A percentile compares a stretch with the other conserved stretches of the same genome.
Evolutionary conservation across 768 basidiomycete genomes (phyloP).

Genomic region (Russula sp.): DNA sequence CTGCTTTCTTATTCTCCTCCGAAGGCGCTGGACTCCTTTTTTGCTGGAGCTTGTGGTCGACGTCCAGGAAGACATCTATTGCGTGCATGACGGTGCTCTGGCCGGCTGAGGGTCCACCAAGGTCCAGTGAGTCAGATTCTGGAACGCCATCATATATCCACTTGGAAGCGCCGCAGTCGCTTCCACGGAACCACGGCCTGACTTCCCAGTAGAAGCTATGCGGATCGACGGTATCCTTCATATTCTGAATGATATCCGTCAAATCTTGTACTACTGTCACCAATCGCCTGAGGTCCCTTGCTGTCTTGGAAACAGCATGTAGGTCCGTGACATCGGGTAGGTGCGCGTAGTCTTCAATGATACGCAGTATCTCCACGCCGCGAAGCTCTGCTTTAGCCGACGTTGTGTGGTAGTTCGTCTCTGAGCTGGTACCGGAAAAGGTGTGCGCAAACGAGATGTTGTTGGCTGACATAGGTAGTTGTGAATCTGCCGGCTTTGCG

Average conservation of each 20-base stretch:
- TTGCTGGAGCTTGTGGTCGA: slow-evolving; percentile 78
- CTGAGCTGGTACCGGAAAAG: slow-evolving; percentile 84
- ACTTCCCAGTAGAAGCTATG: slow-evolving; percentile 84
- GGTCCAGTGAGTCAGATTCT: slow-evolving; percentile 50
- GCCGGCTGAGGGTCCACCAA: slow-evolving; percentile 88
- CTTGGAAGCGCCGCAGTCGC: slow-evolving; percentile 41
- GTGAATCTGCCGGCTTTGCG: slow-evolving; percentile 55
- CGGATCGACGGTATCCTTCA: slow-evolving; percentile 73
- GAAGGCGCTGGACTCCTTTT: slow-evolving; percentile 65
- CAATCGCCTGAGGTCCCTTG: slow-evolving; percentile 64
- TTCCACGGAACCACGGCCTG: slow-evolving; percentile 84
- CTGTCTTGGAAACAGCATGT: slow-evolving; percentile 58
- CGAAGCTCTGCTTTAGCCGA: slow-evolving; percentile 83
- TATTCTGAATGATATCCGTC: slow-evolving; percentile 57
- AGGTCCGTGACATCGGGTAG: slow-evolving; percentile 63
- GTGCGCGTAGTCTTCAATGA: slow-evolving; percentile 82
- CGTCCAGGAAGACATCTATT: slow-evolving; percentile 78
- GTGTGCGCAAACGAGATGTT: slow-evolving; percentile 70
- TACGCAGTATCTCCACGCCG: slow-evolving; percentile 78
- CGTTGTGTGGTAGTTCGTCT: slow-evolving; percentile 78
- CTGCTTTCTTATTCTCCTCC: slow-evolving; percentile 56
- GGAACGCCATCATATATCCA: slow-evolving; percentile 82
- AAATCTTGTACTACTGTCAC: slow-evolving; percentile 68
- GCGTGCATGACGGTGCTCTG: slow-evolving; percentile 91
- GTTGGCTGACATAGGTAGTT: slow-evolving; percentile 51